phyloP scores from a whole-genome alignment of 352 stramenopile genomes.

The Phytophthora brassicae region DNA sequence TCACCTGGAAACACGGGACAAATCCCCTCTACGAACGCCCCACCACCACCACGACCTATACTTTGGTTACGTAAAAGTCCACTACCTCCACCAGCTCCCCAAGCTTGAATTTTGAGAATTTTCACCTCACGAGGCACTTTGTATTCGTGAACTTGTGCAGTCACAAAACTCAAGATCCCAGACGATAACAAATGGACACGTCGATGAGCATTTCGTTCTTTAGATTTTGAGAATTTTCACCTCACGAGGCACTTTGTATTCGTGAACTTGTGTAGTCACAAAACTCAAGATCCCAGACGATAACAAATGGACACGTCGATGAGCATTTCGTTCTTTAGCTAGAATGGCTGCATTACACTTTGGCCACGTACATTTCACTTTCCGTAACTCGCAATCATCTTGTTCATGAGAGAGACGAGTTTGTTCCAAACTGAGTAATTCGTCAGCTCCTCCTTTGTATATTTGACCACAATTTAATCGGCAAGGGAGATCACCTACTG shows the following conservation, averaged over 20 bases:
- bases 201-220: conserved; percentile 64
- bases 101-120: conserved; percentile 69
- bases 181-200: conserved; percentile 60
- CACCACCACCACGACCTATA: conserved; percentile 58
- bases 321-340: conserved; percentile 62
- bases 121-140: conserved; percentile 67
- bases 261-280: conserved; percentile 56
- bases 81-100: conserved; percentile 71
- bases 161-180: conserved; percentile 63
- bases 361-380: conserved; percentile 76
- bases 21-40: conserved; percentile 67
- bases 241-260: conserved; percentile 69
- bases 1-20: conserved; percentile 66
- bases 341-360: conserved; percentile 52
- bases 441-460: conserved; percentile 55
- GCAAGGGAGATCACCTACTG: conserved; percentile 58
- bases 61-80: conserved; percentile 53
- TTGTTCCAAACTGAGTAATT: conserved; percentile 68
- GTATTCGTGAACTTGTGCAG: conserved; percentile 61
- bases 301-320: conserved; percentile 60
- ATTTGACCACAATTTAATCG: conserved; percentile 60
- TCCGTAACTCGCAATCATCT: conserved; percentile 64
- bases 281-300: conserved; percentile 64
- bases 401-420: conserved; percentile 66
- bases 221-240: conserved; percentile 55